Conservation (phyloP, 345 rosid species). For the Eucalyptus pauciflora region DNA sequence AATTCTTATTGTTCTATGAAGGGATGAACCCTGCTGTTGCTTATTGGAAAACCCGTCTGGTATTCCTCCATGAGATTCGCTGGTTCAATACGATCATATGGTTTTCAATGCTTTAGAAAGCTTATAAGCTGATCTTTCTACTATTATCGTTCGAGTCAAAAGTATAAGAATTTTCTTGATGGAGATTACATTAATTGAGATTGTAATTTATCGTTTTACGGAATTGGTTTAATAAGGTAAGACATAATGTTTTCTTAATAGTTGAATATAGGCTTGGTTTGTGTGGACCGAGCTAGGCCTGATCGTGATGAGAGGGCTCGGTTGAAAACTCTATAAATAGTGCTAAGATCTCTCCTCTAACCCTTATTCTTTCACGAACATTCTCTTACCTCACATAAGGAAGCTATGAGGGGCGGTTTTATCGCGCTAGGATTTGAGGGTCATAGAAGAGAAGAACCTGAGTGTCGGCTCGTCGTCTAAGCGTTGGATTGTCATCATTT, state of each 20-base stretch:
- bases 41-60: background rate
- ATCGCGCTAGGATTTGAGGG: too few relatives aligned
- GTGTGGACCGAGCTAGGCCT: rapidly evolving
- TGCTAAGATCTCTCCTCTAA: too few relatives aligned
- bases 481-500: too few relatives aligned
- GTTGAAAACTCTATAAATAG: too few relatives aligned
- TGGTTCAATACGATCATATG: background rate
- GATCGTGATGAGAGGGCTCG: rapidly evolving
- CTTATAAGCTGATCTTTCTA: background rate
- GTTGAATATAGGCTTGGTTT: too few relatives aligned
- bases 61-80: background rate
- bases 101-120: background rate
- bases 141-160: background rate
- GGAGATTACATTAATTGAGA: rapidly evolving
- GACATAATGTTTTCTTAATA: too few relatives aligned
- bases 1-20: background rate
- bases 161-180: background rate
- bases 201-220: too few relatives aligned
- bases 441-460: too few relatives aligned
- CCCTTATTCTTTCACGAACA: too few relatives aligned
- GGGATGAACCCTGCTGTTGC: background rate
- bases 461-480: rapidly evolving
- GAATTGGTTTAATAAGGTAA: too few relatives aligned
- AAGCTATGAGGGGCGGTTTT: too few relatives aligned
- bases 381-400: too few relatives aligned